These are phyloP conservation scores for Heritiera littoralis DNA, from an alignment of 345 rosid genomes.

Conservation along the genomic window DNA sequence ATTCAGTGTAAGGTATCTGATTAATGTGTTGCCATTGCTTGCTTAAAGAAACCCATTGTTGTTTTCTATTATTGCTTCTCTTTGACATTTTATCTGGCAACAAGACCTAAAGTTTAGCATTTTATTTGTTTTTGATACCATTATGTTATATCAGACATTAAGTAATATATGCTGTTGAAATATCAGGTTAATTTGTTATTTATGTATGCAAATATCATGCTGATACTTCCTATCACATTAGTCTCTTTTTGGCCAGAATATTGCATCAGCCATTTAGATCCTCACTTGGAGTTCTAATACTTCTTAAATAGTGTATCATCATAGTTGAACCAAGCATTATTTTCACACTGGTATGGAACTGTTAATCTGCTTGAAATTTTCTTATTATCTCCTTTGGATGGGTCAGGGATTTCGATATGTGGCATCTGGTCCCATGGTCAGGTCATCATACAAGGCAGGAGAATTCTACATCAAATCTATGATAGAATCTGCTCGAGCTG, in stretches of 20 bases:
- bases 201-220: not conserved
- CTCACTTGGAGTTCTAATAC: not conserved
- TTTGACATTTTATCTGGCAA: not conserved
- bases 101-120: not conserved
- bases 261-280: not conserved
- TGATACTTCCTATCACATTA: not conserved
- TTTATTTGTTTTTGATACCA: not conserved
- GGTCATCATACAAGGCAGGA: constrained; percentile 98
- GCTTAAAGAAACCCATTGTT: not conserved
- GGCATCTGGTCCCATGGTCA: constrained; percentile 98
- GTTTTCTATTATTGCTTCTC: not conserved
- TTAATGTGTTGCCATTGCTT: not conserved
- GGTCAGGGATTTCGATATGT: constrained; percentile 93
- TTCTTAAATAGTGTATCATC: not conserved
- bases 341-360: not conserved
- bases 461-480: constrained; percentile 97
- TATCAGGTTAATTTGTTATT: not conserved
- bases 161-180: not conserved
- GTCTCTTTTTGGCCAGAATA: not conserved
- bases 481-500: constrained; percentile 89
- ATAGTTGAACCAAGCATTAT: not conserved
- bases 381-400: constrained; percentile 22
- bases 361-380: not conserved
- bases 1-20: not conserved
- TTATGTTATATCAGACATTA: not conserved